Percentiles rank a stretch among this genome's conserved stretches.
These are phyloP conservation scores for Fusarium algeriense DNA, from an alignment of 2,329 filamentous ascomycete genomes.

Conservation along the genomic window DNA sequence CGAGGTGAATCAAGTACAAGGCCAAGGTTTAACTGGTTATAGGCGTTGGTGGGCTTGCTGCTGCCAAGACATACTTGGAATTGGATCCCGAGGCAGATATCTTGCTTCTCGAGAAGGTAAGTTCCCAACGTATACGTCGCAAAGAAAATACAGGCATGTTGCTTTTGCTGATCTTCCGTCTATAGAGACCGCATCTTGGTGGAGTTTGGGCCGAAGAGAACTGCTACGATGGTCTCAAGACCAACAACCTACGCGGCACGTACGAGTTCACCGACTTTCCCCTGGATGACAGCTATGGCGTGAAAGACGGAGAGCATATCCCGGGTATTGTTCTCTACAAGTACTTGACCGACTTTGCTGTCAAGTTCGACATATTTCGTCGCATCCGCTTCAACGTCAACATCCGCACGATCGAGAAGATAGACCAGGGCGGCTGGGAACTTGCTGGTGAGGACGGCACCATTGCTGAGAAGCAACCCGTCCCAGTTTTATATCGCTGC, in stretches of 20 bases:
- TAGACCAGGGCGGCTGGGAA: not conserved
- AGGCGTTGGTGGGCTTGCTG: not conserved
- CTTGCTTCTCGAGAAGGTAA: not conserved
- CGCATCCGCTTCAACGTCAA: not conserved
- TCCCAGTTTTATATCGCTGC: not conserved
- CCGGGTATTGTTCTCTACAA: not conserved
- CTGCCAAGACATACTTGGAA: not conserved
- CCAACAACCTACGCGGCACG: not conserved
- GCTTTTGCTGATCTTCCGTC: not conserved
- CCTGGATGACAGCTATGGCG: not conserved
- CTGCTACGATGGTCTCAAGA: not conserved
- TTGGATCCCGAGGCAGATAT: not conserved
- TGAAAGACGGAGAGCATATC: not conserved
- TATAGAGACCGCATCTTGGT: not conserved
- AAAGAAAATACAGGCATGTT: too few species aligned
- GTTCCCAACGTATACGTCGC: rapidly evolving
- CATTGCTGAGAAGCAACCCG: rapidly evolving
- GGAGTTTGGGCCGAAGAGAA: not conserved
- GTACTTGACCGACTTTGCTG: not conserved
- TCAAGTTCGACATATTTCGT: not conserved
- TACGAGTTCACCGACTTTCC: not conserved
- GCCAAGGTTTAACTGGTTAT: rapidly evolving
- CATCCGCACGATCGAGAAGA: not conserved
- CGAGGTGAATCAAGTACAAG: rapidly evolving
- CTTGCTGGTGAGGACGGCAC: rapidly evolving